Percentiles rank a stretch among this genome's conserved stretches.
Conservation (phyloP, 1,284 basidiomycete species). For the Trametes hirsuta region DNA sequence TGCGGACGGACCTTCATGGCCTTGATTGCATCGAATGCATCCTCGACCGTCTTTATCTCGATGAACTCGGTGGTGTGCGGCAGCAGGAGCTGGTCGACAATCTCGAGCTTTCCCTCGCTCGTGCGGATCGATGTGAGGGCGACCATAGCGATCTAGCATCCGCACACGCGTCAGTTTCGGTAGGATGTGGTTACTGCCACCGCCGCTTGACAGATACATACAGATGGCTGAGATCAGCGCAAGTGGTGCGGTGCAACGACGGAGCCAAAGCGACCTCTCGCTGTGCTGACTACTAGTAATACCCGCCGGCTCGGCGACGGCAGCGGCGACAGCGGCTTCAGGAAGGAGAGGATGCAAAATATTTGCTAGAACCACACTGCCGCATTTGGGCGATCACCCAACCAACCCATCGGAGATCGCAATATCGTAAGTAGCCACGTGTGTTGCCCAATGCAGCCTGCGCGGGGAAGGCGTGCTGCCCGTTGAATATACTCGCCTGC, state of each 20-base stretch:
- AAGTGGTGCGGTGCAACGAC: too few relatives aligned
- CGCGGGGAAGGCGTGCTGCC: background rate
- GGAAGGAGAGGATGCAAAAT: slow-evolving; percentile 6
- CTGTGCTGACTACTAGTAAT: background rate
- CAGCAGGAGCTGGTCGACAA: slow-evolving; percentile 84
- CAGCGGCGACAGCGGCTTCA: background rate
- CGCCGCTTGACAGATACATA: background rate
- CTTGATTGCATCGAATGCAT: slow-evolving; percentile 91
- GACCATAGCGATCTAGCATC: slow-evolving; percentile 15
- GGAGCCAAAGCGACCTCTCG: background rate
- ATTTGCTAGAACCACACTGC: slow-evolving; percentile 11
- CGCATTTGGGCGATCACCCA: slow-evolving; percentile 19
- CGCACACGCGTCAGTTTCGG: background rate
- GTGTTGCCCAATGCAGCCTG: background rate
- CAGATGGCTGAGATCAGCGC: slow-evolving; percentile 3
- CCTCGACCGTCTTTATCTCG: slow-evolving; percentile 69
- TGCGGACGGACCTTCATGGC: slow-evolving; percentile 76
- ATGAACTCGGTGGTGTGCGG: slow-evolving; percentile 82
- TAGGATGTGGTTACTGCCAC: too few relatives aligned
- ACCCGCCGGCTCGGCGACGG: background rate
- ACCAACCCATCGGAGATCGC: slow-evolving; percentile 15
- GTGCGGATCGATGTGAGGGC: slow-evolving; percentile 66
- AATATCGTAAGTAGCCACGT: slow-evolving; percentile 12
- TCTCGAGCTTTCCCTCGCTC: slow-evolving; percentile 71
- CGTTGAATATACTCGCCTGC: background rate